These are phyloP conservation scores for Chenopodium suecicum DNA, from an alignment of 148 eudicot genomes.

Conservation along the genomic window DNA sequence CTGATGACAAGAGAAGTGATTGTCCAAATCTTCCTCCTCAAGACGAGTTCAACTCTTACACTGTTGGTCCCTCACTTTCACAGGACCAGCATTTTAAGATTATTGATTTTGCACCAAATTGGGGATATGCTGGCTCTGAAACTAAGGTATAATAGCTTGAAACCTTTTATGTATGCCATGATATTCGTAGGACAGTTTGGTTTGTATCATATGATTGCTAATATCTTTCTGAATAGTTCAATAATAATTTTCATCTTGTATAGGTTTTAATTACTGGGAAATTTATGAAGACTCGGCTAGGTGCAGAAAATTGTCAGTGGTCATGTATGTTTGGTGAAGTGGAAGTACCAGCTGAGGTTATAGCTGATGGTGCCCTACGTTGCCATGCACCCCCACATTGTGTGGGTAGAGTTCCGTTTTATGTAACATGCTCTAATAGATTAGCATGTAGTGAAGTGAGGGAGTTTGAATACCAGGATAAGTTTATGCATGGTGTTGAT, in stretches of 20 bases:
- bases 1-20: constrained; percentile 50
- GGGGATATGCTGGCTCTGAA: constrained; percentile 65
- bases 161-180: not conserved
- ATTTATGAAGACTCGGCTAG: constrained; percentile 25
- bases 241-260: not conserved
- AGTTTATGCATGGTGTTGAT: constrained; percentile 16
- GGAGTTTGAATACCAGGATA: constrained; percentile 51
- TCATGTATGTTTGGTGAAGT: constrained; percentile 68
- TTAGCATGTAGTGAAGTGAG: constrained; percentile 65
- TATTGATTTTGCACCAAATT: constrained; percentile 70
- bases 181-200: not conserved
- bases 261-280: constrained; percentile 38
- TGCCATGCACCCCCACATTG: constrained; percentile 48
- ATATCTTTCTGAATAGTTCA: not conserved
- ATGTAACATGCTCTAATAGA: constrained; percentile 55
- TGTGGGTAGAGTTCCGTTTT: constrained; percentile 52
- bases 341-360: constrained; percentile 50
- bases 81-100: constrained; percentile 76
- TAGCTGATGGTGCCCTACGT: constrained; percentile 37
- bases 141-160: constrained; percentile 49
- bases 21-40: constrained; percentile 40
- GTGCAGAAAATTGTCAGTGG: constrained; percentile 31
- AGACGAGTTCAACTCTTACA: constrained; percentile 40
- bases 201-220: not conserved
- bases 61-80: constrained; percentile 61